Base-by-base conservation (phyloP, 768 basidiomycete genomes). In the Agaricus sinodeliciosus region DNA sequence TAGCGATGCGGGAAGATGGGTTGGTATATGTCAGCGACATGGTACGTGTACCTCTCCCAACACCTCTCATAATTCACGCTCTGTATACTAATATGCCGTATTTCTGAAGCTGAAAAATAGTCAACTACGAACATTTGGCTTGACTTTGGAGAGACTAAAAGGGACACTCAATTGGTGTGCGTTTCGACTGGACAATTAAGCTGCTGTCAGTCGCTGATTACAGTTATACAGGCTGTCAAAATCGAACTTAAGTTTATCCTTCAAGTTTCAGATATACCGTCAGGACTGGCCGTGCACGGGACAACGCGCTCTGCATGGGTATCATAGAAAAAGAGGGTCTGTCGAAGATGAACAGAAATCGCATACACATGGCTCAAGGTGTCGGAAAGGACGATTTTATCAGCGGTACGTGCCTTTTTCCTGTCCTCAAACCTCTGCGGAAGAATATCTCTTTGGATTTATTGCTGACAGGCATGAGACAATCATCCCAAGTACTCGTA, bases 341-440 rank as follows among this genome's bases (percentile, higher is more conserved):
- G 15, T 91, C 86, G 0, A 84, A 76, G 57, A 96, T 94, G 93
- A 76, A 69, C 11, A 76, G 95, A 22, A 95, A 94, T 62, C 94
- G 97, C 62, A 87, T 98, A 36, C 95, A 99, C 66, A 74, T 96
- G 12, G 94, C 94, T 0, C 87, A 93, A 64, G 85, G 87, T 34
- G 69, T 89, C 3, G 71, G 76, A 2, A 81, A 82, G 8, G 65
- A 82, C 2, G 77, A 78, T 4, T 82, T 90, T 44, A 78, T 86
- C 48, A 93, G 90, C 58, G 91, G 93, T 90, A 52, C 22, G 82
- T 66, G 19, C 9, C 16, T 4, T 16, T 36, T 15, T 36, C 37
- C 22, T n/a, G 13, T 28, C 22, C 22, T 25, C n/a, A n/a, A 25
- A n/a, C 25, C 27, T 3, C 45, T n/a, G 27, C n/a, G 18, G 22